A percentile compares a stretch with the other conserved stretches of the same genome.
These are phyloP conservation scores for Candida adriatica DNA, from an alignment of 805 yeast genomes.

Conservation along the genomic window DNA sequence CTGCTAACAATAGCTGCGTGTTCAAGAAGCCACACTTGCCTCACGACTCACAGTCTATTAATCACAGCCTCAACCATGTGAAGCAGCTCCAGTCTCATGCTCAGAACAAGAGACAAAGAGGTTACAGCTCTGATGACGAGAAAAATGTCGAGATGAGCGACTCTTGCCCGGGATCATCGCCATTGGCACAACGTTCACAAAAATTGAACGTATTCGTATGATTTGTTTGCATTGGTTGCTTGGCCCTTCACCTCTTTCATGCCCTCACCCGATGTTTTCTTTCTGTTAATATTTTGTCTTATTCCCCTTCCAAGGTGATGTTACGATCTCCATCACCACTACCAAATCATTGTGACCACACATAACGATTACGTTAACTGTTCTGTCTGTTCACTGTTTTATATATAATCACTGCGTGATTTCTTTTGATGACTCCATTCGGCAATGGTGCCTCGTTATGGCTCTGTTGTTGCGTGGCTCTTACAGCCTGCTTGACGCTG, in stretches of 20 bases:
- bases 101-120: slow-evolving; percentile 5
- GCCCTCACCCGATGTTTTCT: neutral
- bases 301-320: too few relatives aligned
- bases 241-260: neutral
- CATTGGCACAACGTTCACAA: slow-evolving; percentile 17
- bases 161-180: slow-evolving; percentile 12
- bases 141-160: slow-evolving; percentile 4
- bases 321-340: too few relatives aligned
- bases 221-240: slow-evolving; percentile 1
- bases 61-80: slow-evolving; percentile 1
- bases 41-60: slow-evolving; percentile 1
- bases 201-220: slow-evolving; percentile 9
- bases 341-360: too few relatives aligned
- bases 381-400: too few relatives aligned
- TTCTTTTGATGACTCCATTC: too few relatives aligned
- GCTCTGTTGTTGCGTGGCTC: too few relatives aligned
- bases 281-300: neutral
- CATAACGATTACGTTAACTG: too few relatives aligned
- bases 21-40: slow-evolving; percentile 9
- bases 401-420: too few relatives aligned
- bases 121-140: slow-evolving; percentile 2
- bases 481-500: neutral
- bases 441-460: too few relatives aligned
- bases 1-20: slow-evolving; percentile 2
- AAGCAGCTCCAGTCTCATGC: slow-evolving; percentile 4